Evolutionary conservation across 352 stramenopile species (phyloP), one percentile per base, ranked within the genome.

Genomic region (Globisporangium alternatum): DNA sequence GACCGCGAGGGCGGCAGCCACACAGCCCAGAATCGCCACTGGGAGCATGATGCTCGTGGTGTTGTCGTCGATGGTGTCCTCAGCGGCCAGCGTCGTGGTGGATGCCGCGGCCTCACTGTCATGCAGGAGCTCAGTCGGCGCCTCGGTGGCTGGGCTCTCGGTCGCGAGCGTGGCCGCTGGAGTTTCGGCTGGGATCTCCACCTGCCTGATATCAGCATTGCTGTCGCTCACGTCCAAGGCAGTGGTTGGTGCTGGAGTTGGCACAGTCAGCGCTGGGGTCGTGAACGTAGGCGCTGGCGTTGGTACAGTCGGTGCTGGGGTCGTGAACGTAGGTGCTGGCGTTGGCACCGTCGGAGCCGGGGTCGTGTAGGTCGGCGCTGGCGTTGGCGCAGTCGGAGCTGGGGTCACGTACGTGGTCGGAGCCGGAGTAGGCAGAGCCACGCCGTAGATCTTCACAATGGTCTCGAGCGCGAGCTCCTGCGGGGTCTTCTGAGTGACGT

Each of bases 201-300:
- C n/a, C 56, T 68, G 56, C 63, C 64, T 68, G 44, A 67, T 67
- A 43, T 39, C 61, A 21, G 53, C 41, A 44, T 67, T 67, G 22
- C 4, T 57, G 22, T 19, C 30, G 43, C 54, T 41, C 30, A 41
- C 44, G 10, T 45, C 31, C 3, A 28, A 30, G 10, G 33, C 30
- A 9, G 31, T 30, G 12, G 17, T 52, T 15, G 56, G 56, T 25
- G 43, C 57, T 45, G 52, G 60, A 2, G 30, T 56, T 37, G 31
- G 31, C 25, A 45, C 28, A 31, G 53, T 59, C 10, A 21, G 22
- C 13, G 21, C 49, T 30, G 49, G 49, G 4, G 49, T 56, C 15
- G 54, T 44, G 33, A 25, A 51, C 9, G 57, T 63, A 2, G 56
- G 56, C 31, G 43, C 57, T 45, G 52, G 60, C 10, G 30, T 56